Evolutionary conservation across 2,329 filamentous ascomycete species (phyloP).

Genomic region (Aspergillus pseudonomiae): DNA sequence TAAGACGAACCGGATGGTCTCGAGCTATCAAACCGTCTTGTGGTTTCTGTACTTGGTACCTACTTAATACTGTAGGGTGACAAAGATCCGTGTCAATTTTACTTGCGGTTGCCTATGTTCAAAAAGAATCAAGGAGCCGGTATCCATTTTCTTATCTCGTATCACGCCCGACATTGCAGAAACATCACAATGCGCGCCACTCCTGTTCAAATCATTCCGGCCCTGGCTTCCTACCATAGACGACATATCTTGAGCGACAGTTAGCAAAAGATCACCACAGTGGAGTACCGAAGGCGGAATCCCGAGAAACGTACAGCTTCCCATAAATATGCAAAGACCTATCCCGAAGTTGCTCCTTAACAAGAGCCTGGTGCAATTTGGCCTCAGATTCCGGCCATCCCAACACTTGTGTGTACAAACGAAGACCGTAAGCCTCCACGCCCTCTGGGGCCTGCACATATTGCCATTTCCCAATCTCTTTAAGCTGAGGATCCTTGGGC

Average conservation of each 20-base stretch:
- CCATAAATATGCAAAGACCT: neutral
- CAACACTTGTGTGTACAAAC: neutral
- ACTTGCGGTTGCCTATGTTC: too few relatives aligned
- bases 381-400: neutral
- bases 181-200: neutral
- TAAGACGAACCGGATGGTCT: neutral
- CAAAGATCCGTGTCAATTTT: too few relatives aligned
- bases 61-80: too few relatives aligned
- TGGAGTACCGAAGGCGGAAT: neutral
- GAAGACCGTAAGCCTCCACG: neutral
- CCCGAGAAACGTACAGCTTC: neutral
- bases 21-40: neutral
- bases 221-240: neutral
- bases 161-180: neutral
- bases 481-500: conserved; percentile 32
- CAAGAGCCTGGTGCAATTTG: neutral
- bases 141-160: neutral
- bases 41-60: neutral
- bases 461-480: conserved; percentile 26
- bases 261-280: neutral
- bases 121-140: too few relatives aligned
- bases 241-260: neutral
- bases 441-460: neutral
- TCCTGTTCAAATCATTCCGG: neutral
- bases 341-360: neutral